phyloP scores from a whole-genome alignment of 2,329 filamentous ascomycete genomes.

The Calonectria ilicicola region DNA sequence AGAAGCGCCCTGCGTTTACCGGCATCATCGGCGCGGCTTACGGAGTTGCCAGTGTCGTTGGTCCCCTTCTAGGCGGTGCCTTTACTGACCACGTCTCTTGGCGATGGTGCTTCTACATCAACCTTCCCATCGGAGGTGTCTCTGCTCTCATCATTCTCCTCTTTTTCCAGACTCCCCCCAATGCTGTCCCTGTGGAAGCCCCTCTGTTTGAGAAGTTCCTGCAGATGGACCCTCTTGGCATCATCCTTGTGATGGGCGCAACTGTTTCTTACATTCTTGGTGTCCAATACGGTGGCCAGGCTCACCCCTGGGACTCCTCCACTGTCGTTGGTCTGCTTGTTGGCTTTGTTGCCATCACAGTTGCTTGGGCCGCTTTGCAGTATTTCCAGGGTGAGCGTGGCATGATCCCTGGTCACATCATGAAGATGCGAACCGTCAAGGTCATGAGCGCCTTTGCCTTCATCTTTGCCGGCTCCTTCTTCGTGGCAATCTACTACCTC shows the following conservation, averaged over 20 bases:
- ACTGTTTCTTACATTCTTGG: conserved; percentile 59
- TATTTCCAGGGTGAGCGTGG: conserved; percentile 58
- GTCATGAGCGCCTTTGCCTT: conserved; percentile 55
- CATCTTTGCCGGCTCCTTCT: conserved; percentile 57
- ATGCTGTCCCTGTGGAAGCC: conserved; percentile 51
- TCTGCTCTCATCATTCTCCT: conserved; percentile 51
- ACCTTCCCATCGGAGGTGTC: conserved; percentile 51
- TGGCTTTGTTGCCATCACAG: conserved; percentile 49
- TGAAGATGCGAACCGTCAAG: conserved; percentile 52
- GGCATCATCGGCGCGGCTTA: conserved; percentile 53
- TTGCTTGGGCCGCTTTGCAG: conserved; percentile 52
- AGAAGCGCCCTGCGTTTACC: conserved; percentile 51
- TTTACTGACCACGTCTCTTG: conserved; percentile 53
- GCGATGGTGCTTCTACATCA: conserved; percentile 57
- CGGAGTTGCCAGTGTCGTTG: conserved; percentile 51
- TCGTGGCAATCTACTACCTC: conserved; percentile 59
- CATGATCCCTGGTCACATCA: conserved; percentile 55
- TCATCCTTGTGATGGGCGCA: conserved; percentile 57
- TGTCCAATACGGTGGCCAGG: conserved; percentile 60
- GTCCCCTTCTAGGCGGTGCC: conserved; percentile 51
- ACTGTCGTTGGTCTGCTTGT: conserved; percentile 58
- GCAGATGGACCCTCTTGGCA: conserved; percentile 62
- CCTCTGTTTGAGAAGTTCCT: conserved; percentile 57
- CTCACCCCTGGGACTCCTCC: conserved; percentile 55
- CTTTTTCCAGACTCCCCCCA: conserved; percentile 57